Evolutionary conservation across 2,329 filamentous ascomycete genomes (phyloP).

Genomic region (Bipolaris victoriae): DNA sequence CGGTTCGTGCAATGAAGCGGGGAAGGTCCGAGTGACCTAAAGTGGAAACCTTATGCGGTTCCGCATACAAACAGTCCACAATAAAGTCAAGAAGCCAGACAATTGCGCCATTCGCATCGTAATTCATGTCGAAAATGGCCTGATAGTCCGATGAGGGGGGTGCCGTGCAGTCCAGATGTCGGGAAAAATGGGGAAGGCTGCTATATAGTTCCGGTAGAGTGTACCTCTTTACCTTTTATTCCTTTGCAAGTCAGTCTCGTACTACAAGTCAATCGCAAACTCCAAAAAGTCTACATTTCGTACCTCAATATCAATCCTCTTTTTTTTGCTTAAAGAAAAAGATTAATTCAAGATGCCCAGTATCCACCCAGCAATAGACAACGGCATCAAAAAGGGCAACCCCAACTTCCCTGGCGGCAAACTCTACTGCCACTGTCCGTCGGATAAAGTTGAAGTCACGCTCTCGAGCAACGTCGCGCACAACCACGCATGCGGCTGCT

Average conservation of each 20-base stretch:
- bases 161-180: neutral
- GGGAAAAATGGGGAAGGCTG: neutral
- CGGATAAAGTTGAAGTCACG: conserved; percentile 63
- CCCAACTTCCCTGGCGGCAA: conserved; percentile 64
- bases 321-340: neutral
- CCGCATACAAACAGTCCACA: conserved; percentile 20
- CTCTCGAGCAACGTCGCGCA: conserved; percentile 66
- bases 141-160: conserved; percentile 19
- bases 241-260: neutral
- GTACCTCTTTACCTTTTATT: neutral
- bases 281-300: too few species aligned
- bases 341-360: conserved; percentile 38
- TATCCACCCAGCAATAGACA: conserved; percentile 68
- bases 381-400: conserved; percentile 64
- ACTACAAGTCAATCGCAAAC: neutral
- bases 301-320: neutral
- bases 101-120: conserved; percentile 17
- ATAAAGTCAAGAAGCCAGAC: conserved; percentile 6
- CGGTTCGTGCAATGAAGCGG: conserved; percentile 8
- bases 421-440: conserved; percentile 65
- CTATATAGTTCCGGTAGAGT: neutral
- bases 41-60: conserved; percentile 22
- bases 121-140: conserved; percentile 12
- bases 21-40: conserved; percentile 22
- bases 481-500: conserved; percentile 75